phyloP scores from a whole-genome alignment of 306 rosid species.

The Acmispon strigosus region DNA sequence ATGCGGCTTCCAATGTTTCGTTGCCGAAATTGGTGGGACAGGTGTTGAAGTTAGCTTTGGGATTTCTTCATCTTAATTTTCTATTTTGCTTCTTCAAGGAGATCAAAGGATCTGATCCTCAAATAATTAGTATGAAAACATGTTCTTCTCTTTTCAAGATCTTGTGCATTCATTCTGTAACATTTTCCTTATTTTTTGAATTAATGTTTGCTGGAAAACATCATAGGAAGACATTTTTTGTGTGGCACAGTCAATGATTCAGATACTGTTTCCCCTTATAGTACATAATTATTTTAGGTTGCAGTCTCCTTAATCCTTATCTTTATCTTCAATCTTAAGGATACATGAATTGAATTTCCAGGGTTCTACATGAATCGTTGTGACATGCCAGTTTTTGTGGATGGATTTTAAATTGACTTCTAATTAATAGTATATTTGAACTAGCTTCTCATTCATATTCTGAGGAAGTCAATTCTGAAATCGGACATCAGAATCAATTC shows the following conservation, averaged over 20 bases:
- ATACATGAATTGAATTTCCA: background rate
- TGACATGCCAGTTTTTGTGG: too few species aligned
- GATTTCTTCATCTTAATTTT: conserved; percentile 41
- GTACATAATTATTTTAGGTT: background rate
- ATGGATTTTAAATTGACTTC: too few species aligned
- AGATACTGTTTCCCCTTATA: background rate
- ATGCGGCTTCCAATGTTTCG: conserved; percentile 77
- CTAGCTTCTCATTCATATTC: too few species aligned
- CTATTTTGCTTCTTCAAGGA: background rate
- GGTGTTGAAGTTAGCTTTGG: conserved; percentile 66
- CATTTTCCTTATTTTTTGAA: background rate
- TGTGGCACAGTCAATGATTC: too few species aligned
- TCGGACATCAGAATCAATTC: too few species aligned
- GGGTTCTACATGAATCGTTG: background rate
- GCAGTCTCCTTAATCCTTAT: background rate
- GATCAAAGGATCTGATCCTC: conserved; percentile 11
- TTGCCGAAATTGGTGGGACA: conserved; percentile 67
- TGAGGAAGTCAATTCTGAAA: too few species aligned
- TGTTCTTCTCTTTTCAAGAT: conserved; percentile 9
- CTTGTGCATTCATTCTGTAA: background rate
- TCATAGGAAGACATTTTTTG: too few species aligned
- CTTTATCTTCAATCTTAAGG: background rate
- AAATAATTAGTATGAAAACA: conserved; percentile 22
- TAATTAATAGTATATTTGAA: too few species aligned
- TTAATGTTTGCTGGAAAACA: background rate